Evolutionary conservation across 164 flowering plant genomes (phyloP).

Genomic region (Stephania japonica): DNA sequence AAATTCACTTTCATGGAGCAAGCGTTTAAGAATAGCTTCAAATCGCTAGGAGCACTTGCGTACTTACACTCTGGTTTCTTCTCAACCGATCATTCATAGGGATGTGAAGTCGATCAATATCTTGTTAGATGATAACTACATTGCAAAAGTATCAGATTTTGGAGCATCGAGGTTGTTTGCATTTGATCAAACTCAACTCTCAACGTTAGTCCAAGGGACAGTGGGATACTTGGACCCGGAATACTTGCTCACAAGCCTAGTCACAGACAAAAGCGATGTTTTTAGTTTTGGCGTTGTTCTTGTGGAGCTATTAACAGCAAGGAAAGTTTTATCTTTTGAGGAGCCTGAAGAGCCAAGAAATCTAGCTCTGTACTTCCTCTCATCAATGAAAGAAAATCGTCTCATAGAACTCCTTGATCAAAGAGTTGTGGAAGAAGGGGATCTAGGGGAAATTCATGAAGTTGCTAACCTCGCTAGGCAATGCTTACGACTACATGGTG

Average conservation of each 20-base stretch:
- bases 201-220: neutral
- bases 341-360: neutral
- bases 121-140: conserved; percentile 4
- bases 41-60: neutral
- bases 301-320: conserved; percentile 2
- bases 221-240: conserved; percentile 4
- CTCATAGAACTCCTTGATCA: neutral
- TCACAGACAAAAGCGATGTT: conserved; percentile 21
- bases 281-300: conserved; percentile 30
- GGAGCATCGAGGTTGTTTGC: conserved; percentile 27
- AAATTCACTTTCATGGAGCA: neutral
- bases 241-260: neutral
- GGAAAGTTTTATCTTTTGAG: neutral
- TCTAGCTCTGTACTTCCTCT: neutral
- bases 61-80: neutral
- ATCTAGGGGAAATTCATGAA: neutral
- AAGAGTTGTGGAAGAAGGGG: neutral
- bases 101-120: neutral
- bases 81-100: conserved; percentile 3
- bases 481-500: neutral
- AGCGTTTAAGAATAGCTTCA: neutral
- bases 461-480: neutral
- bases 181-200: neutral
- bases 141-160: conserved; percentile 33
- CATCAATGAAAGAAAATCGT: neutral